phyloP scores from a whole-genome alignment of 371 early-diverging fungal species.

The Mucor irregularis region DNA sequence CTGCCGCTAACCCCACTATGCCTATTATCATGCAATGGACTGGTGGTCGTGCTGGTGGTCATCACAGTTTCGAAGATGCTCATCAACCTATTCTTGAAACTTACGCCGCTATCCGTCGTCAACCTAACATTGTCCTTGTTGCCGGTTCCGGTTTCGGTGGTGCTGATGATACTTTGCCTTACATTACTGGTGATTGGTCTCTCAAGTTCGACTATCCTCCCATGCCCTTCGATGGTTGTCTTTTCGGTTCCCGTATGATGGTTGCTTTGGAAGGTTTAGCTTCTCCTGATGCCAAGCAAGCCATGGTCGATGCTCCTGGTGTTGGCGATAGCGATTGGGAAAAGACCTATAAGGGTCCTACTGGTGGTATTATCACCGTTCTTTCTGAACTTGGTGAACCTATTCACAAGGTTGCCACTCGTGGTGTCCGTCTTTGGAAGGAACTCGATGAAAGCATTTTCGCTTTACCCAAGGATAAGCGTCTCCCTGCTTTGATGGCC shows the following conservation, averaged over 20 bases:
- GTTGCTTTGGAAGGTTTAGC: slow-evolving; percentile 92
- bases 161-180: slow-evolving; percentile 89
- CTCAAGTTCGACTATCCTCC: slow-evolving; percentile 81
- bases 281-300: slow-evolving; percentile 84
- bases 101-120: slow-evolving; percentile 87
- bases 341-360: slow-evolving; percentile 87
- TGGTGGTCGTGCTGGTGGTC: slow-evolving; percentile 96
- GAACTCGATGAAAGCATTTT: slow-evolving; percentile 94
- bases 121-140: slow-evolving; percentile 85
- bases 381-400: slow-evolving; percentile 96
- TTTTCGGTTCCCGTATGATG: slow-evolving; percentile 95
- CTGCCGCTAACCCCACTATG: slow-evolving; percentile 87
- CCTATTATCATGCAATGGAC: slow-evolving; percentile 96
- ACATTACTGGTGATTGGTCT: slow-evolving; percentile 95
- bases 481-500: slow-evolving; percentile 74
- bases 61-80: slow-evolving; percentile 96
- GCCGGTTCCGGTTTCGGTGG: slow-evolving; percentile 95
- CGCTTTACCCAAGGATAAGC: slow-evolving; percentile 88
- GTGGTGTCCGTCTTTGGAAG: slow-evolving; percentile 93
- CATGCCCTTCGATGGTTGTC: slow-evolving; percentile 96
- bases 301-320: slow-evolving; percentile 90
- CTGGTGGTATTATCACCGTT: slow-evolving; percentile 93
- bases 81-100: slow-evolving; percentile 93
- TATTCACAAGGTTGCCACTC: slow-evolving; percentile 96
- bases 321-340: slow-evolving; percentile 91